Percentiles rank a stretch among this genome's conserved stretches.
phyloP scores from a whole-genome alignment of 805 yeast species.

The Candida manassasensis region DNA sequence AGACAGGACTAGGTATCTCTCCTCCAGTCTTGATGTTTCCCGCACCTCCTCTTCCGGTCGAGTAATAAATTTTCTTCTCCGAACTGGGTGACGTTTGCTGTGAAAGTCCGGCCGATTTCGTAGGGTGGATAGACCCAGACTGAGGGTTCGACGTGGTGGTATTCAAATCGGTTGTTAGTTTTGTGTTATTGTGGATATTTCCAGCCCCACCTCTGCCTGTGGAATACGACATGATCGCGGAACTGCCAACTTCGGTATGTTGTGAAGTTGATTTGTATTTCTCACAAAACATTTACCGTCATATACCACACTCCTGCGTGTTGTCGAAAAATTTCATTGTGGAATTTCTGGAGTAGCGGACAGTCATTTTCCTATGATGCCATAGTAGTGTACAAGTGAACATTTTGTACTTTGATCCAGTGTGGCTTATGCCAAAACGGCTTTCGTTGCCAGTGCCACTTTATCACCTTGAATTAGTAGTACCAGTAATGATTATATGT shows the following conservation, averaged over 20 bases:
- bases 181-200: constrained; percentile 20
- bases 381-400: too few relatives aligned
- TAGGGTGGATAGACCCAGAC: constrained; percentile 2
- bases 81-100: constrained; percentile 4
- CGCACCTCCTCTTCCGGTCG: constrained; percentile 81
- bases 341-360: background rate
- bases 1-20: constrained; percentile 47
- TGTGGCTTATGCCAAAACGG: too few relatives aligned
- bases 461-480: too few relatives aligned
- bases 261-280: background rate
- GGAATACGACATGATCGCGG: constrained; percentile 24
- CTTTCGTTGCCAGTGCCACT: too few relatives aligned
- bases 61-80: constrained; percentile 36
- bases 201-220: constrained; percentile 41
- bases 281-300: background rate
- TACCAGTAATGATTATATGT: too few relatives aligned
- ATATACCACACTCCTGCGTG: background rate
- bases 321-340: background rate
- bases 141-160: constrained; percentile 11
- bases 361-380: too few relatives aligned
- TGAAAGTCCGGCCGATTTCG: constrained; percentile 8
- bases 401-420: too few relatives aligned
- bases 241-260: too few relatives aligned
- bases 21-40: constrained; percentile 54
- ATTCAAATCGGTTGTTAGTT: constrained; percentile 15